Conservation (phyloP, 768 basidiomycete species). For the Myochromella boudieri region DNA sequence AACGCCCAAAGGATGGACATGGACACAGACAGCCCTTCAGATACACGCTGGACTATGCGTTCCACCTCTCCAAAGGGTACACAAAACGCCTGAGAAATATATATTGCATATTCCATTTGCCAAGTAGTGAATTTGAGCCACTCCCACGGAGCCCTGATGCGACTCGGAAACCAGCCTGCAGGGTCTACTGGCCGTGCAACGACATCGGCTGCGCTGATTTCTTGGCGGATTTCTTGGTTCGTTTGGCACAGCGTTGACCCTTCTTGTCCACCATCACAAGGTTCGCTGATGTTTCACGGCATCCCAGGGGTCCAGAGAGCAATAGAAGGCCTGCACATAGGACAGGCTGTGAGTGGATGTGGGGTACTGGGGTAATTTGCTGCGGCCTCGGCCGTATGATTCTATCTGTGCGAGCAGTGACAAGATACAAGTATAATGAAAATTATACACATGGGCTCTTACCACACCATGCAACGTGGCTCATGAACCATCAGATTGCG, state of each 20-base stretch:
- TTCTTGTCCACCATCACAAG: slow-evolving; percentile 22
- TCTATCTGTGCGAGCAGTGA: slow-evolving; percentile 25
- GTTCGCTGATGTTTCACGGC: slow-evolving; percentile 14
- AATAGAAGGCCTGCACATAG: slow-evolving; percentile 25
- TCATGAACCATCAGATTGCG: slow-evolving; percentile 20
- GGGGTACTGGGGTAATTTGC: background rate
- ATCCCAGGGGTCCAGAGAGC: slow-evolving; percentile 23
- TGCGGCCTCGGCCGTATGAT: slow-evolving; percentile 21
- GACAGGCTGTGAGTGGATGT: slow-evolving; percentile 19
- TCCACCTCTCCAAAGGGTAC: slow-evolving; percentile 3
- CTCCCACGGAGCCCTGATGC: slow-evolving; percentile 22
- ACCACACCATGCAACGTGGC: slow-evolving; percentile 25
- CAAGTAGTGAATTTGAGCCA: slow-evolving; percentile 24
- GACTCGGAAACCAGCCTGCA: slow-evolving; percentile 32
- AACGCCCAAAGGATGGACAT: too few species aligned
- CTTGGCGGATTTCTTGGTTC: too few species aligned
- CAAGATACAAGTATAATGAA: too few species aligned
- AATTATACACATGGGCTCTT: too few species aligned
- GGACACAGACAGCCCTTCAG: slow-evolving; percentile 21
- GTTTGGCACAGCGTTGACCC: too few species aligned
- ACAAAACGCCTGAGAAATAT: slow-evolving; percentile 9
- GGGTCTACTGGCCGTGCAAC: slow-evolving; percentile 18
- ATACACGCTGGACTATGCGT: slow-evolving; percentile 24
- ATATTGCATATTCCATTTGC: slow-evolving; percentile 23
- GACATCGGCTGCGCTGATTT: too few species aligned